phyloP scores from a whole-genome alignment of 805 yeast genomes.

The Vanderwaltozyma polyspora region DNA sequence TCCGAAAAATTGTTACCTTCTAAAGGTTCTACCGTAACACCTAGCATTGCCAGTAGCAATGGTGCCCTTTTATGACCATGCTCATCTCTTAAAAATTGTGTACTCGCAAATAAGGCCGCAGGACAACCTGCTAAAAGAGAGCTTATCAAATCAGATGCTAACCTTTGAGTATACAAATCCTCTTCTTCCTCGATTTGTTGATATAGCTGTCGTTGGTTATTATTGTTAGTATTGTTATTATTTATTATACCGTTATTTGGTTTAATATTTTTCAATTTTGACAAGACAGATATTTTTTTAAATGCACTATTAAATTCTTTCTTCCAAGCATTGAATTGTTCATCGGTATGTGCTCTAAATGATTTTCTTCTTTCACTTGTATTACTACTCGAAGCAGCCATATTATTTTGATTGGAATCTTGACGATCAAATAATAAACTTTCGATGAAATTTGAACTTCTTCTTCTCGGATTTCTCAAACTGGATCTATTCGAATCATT shows the following conservation, averaged over 20 bases:
- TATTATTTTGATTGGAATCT: background rate
- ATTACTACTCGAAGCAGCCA: background rate
- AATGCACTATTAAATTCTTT: constrained; percentile 23
- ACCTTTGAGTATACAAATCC: constrained; percentile 13
- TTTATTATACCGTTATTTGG: too few species aligned
- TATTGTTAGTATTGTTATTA: constrained; percentile 1
- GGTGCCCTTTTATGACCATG: constrained; percentile 73
- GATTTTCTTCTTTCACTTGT: background rate
- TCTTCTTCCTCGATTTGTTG: constrained; percentile 6
- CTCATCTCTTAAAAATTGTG: constrained; percentile 67
- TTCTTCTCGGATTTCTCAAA: background rate
- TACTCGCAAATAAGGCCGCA: constrained; percentile 61
- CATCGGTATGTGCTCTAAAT: background rate
- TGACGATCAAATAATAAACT: background rate
- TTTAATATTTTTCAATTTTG: constrained; percentile 9
- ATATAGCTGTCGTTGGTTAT: background rate
- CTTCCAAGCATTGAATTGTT: constrained; percentile 12
- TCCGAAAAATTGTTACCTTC: background rate
- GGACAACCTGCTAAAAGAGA: constrained; percentile 60
- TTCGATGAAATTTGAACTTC: background rate
- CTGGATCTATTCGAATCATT: background rate
- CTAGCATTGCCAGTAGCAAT: constrained; percentile 59
- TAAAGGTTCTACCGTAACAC: constrained; percentile 41
- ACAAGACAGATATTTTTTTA: constrained; percentile 12
- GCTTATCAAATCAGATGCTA: constrained; percentile 36